phyloP scores from a whole-genome alignment of 257 asterid genomes.

The Vinca minor region DNA sequence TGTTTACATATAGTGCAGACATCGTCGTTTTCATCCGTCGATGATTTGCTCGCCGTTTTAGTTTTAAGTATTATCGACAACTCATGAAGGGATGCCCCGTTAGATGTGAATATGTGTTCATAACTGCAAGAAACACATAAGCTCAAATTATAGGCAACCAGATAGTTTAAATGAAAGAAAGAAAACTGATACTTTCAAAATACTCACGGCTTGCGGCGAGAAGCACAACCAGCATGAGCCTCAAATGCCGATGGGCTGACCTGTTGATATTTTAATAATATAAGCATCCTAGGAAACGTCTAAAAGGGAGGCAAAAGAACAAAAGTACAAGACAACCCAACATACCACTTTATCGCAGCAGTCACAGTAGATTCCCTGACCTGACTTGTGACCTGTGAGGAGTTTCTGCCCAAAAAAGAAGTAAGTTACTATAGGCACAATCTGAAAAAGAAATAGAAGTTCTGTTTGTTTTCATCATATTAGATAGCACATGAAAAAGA shows the following conservation, averaged over 20 bases:
- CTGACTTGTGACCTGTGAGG: slow-evolving; percentile 58
- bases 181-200: slow-evolving; percentile 9
- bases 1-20: slow-evolving; percentile 69
- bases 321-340: not conserved
- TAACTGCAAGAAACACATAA: slow-evolving; percentile 41
- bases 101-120: slow-evolving; percentile 64
- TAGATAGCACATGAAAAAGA: not conserved
- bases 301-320: not conserved
- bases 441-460: slow-evolving; percentile 5
- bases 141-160: not conserved
- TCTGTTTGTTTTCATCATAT: not conserved
- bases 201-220: slow-evolving; percentile 93
- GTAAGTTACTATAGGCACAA: slow-evolving; percentile 8
- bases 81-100: slow-evolving; percentile 74
- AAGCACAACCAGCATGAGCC: slow-evolving; percentile 85
- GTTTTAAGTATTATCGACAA: slow-evolving; percentile 51
- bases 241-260: slow-evolving; percentile 92
- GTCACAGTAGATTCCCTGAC: slow-evolving; percentile 56
- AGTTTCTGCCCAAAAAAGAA: slow-evolving; percentile 42
- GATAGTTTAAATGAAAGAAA: not conserved
- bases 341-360: slow-evolving; percentile 66
- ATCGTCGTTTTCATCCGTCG: slow-evolving; percentile 75
- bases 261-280: slow-evolving; percentile 31
- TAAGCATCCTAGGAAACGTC: slow-evolving; percentile 16
- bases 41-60: slow-evolving; percentile 32